These are phyloP conservation scores for Tilletia setariae DNA, from an alignment of 1,284 basidiomycete genomes.

Conservation along the genomic window DNA sequence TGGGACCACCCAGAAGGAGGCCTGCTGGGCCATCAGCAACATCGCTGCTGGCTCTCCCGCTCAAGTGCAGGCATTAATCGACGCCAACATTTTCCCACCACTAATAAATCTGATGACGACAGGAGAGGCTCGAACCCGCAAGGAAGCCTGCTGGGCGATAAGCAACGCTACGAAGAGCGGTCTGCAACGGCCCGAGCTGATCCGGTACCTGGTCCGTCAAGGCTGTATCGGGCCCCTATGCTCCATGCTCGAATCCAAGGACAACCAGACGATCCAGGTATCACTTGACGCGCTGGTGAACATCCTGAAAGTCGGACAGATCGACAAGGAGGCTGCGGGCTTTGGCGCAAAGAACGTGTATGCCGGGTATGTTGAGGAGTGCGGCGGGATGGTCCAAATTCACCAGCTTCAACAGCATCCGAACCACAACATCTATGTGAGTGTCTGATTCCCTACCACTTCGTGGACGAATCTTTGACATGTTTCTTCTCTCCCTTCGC, in stretches of 20 bases:
- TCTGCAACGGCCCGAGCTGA: constrained; percentile 91
- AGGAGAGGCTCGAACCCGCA: constrained; percentile 98
- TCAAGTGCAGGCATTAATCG: constrained; percentile 82
- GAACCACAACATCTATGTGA: constrained; percentile 14
- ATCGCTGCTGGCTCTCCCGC: constrained; percentile 93
- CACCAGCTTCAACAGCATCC: constrained; percentile 12
- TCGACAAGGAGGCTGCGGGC: constrained; percentile 77
- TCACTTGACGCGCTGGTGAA: constrained; percentile 94
- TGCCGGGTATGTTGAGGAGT: constrained; percentile 87
- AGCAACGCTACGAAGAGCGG: constrained; percentile 98
- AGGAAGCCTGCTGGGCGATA: constrained; percentile 99
- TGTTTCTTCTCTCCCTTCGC: not conserved
- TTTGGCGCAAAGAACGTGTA: constrained; percentile 87
- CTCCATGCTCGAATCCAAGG: constrained; percentile 92
- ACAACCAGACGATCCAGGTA: constrained; percentile 99
- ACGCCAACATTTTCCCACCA: constrained; percentile 82
- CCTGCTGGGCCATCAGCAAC: constrained; percentile 99
- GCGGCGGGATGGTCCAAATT: constrained; percentile 73
- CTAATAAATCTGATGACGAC: constrained; percentile 96
- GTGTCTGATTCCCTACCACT: not conserved
- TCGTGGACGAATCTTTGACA: not conserved
- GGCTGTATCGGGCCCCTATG: constrained; percentile 99
- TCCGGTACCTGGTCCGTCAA: constrained; percentile 94
- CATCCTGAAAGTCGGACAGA: constrained; percentile 95
- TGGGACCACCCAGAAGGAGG: constrained; percentile 88